Base-by-base conservation (phyloP, 2,329 filamentous ascomycete species). In the Aschersonia sp. region DNA sequence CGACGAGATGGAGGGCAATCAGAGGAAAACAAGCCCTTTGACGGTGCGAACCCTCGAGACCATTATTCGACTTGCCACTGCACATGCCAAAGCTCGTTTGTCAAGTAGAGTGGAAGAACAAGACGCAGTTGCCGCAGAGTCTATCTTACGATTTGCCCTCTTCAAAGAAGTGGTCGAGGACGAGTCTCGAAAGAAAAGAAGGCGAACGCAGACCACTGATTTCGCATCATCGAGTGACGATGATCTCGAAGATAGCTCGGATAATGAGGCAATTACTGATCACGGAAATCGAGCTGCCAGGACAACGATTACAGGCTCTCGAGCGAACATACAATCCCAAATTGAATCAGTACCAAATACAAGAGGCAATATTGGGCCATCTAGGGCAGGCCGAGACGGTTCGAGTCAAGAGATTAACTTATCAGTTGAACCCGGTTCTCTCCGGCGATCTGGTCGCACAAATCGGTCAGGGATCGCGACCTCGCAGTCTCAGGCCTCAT, bases 21-120 rank as follows among this genome's bases (percentile, higher is more conserved):
- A 95, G 64, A 81, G 92, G 56, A 83, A 88, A 56, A 98, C 92
- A 0, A 90, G 85, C 42, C 92, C 92, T 5, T 86, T 98, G 72
- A 98, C 92, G 8, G 90, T 95, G 6, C 87, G 92, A 81, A 97
- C 90, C 2, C 73, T 98, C 12, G 92, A 98, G 66, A 98, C 92
- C 0, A 75, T 98, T n/a, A 97, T 98, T 61, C 92, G 92, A 80
- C 75, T 98, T 14, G 86, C 92, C 5, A 97, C 90, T 0, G 92
- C 92, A 1, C 92, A 98, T 57, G 92, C 92, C 51, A 98, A 97
- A 67, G 79, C 89, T 6, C 80, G 92, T 32, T 72, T 98, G 6
- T 95, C 88, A 1, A 88, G 79, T 59, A 75, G 87, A 41, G 87
- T 98, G 3, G 89, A 97, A 54, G 85, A 94, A 62, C 81, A 83